Conservation (phyloP, 805 yeast species). For the Metschnikowia orientalis region DNA sequence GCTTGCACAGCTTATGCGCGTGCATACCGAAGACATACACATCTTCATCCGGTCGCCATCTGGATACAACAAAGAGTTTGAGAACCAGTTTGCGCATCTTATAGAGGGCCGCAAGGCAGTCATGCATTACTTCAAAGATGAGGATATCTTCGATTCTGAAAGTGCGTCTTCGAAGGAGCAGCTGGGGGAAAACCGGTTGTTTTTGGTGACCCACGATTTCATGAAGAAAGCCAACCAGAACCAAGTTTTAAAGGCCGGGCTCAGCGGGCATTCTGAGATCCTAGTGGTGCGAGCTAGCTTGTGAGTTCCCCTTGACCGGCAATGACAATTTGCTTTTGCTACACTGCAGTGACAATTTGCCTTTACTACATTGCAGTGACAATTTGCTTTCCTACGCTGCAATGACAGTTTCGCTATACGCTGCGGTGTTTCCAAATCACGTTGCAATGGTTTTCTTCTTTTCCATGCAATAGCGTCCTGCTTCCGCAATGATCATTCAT, state of each 20-base stretch:
- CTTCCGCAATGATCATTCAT: too few species aligned
- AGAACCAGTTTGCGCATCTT: constrained; percentile 13
- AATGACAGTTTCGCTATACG: too few species aligned
- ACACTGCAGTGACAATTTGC: too few species aligned
- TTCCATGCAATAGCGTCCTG: too few species aligned
- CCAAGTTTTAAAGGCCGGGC: constrained; percentile 5
- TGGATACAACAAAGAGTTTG: constrained; percentile 13
- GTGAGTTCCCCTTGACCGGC: neutral
- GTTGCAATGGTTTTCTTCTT: too few species aligned
- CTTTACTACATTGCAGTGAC: too few species aligned
- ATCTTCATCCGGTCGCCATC: constrained; percentile 14
- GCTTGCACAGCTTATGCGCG: constrained; percentile 19
- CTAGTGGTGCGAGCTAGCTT: constrained; percentile 14
- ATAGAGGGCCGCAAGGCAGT: constrained; percentile 7
- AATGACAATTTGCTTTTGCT: too few species aligned
- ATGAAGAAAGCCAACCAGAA: constrained; percentile 7
- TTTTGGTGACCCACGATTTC: constrained; percentile 14
- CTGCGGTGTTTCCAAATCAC: too few species aligned
- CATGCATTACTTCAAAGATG: constrained; percentile 9
- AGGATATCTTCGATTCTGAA: constrained; percentile 6
- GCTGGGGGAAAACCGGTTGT: constrained; percentile 1
- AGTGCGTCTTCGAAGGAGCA: constrained; percentile 1
- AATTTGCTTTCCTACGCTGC: too few species aligned
- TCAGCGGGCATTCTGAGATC: constrained; percentile 11
- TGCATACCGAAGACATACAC: constrained; percentile 5